Evolutionary conservation across 257 asterid genomes (phyloP), one percentile per base, ranked within the genome.

Genomic region (Henckelia pumila): DNA sequence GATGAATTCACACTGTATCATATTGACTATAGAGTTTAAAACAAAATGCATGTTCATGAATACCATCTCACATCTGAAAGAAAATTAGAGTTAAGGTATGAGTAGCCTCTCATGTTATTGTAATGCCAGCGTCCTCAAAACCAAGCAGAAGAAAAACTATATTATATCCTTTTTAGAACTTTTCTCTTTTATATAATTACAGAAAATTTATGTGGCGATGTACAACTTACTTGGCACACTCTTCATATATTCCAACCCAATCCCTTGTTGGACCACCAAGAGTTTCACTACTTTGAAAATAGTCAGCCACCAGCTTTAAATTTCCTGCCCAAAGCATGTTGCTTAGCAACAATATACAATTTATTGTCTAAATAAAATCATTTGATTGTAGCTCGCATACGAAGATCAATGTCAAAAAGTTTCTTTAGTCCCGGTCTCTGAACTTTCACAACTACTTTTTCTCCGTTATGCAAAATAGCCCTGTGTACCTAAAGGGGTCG

Each of bases 261-360:
- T 86, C 97, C 70, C 91, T 83, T n/a, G 98, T 78, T 23, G 97
- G 95, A 56, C 99, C 99, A 17, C 99, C 99, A 2, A 93, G 85
- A 28, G 95, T 80, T 78, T 93, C 99, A 71, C 96, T 93, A 71
- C 65, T 84, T 84, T 88, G 96, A 72, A 93, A 93, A 88, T 90
- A 93, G 60, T 93, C 96, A 0, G 97, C 97, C 35, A 93, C 81
- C 72, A 93, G 79, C 82, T 88, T 93, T 26, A 93, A 79, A 76
- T 93, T 93, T 71, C 80, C 99, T 93, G 88, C 61, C 78, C 67
- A 69, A 73, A 69, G 57, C 58, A 68, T 32, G 53, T 50, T 56
- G 71, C 53, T 55, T 29, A 30, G 19, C 29, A 56, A 60, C 13
- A 35, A 25, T 62, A 8, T 37, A 59, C 19, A 53, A 66, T 49